These are phyloP conservation scores for Colletotrichum tabaci DNA, from an alignment of 2,329 filamentous ascomycete species.

Conservation along the genomic window DNA sequence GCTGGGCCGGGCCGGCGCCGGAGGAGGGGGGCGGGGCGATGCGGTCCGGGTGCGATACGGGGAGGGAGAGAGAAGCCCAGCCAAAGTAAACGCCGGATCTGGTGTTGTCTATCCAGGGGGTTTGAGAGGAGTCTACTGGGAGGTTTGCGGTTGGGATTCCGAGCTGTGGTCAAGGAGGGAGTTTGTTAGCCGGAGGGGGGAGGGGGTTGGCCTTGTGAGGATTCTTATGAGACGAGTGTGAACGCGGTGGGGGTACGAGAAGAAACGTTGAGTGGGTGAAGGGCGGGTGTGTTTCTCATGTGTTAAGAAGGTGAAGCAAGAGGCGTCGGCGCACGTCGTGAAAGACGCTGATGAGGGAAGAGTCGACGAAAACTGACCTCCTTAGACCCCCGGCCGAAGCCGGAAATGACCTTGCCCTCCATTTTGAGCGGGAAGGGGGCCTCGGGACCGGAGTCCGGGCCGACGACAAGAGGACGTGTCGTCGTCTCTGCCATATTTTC, in stretches of 20 bases:
- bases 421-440: slow-evolving; percentile 87
- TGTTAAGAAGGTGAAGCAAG: neutral
- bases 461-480: slow-evolving; percentile 79
- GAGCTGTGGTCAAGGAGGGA: slow-evolving; percentile 69
- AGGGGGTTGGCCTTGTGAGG: slow-evolving; percentile 3
- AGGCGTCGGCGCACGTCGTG: neutral
- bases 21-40: slow-evolving; percentile 36
- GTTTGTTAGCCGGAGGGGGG: slow-evolving; percentile 9
- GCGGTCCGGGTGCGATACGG: slow-evolving; percentile 62
- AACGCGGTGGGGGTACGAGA: neutral
- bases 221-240: neutral
- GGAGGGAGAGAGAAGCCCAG: slow-evolving; percentile 82
- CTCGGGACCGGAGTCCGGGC: slow-evolving; percentile 80
- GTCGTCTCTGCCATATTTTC: slow-evolving; percentile 26
- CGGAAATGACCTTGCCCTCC: slow-evolving; percentile 89
- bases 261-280: neutral
- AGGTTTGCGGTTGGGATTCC: slow-evolving; percentile 98
- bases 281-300: neutral
- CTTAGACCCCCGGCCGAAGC: slow-evolving; percentile 94
- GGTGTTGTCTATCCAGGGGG: slow-evolving; percentile 74
- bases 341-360: neutral
- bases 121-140: slow-evolving; percentile 74
- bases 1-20: slow-evolving; percentile 46
- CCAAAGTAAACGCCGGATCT: slow-evolving; percentile 94
- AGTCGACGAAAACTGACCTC: slow-evolving; percentile 70